Evolutionary conservation across 371 early-diverging fungal species (phyloP), one percentile per base, ranked within the genome.

Genomic region (Capillidium heterosporum): DNA sequence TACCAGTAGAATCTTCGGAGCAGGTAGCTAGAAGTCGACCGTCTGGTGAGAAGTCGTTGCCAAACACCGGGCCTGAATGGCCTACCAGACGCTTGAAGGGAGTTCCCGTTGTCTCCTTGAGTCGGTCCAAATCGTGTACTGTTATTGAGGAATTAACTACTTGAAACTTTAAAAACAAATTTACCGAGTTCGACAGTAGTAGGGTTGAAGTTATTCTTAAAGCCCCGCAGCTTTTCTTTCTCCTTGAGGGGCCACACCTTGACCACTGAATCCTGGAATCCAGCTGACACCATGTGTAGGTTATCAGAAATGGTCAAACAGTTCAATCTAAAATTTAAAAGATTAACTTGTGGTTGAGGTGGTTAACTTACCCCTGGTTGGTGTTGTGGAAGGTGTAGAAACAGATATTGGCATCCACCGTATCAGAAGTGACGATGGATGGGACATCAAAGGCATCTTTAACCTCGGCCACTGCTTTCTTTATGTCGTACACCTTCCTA

Each of bases 341-440:
- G 19, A 40, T 19, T 3, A 57, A 51, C 31, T 46, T 21, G 40
- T 2, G 26, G n/a, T 32, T 48, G 57, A 8, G 10, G 35, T 24
- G 39, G 24, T 49, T 13, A 8, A 61, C 64, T 48, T 71, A 84
- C 82, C 69, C 68, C 64, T 87, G 87, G 67, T 87, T 80, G 0
- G 95, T 87, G 64, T 99, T 98, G 70, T 95, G 92, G 57, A 99
- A 85, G 2, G 99, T 99, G 69, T 94, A 99, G 61, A 87, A 87
- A 68, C 95, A 94, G 28, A 98, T 81, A 39, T 91, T 91, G 1
- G 99, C 97, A 32, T 91, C 73, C 15, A 88, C 79, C 1, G 13
- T 32, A 27, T n/a, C 10, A 13, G 77, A 74, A 26, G 82, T 77
- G 1, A 82, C 77, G 21, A 91, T 63, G 1, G 77, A 69, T 4